Percentiles rank a stretch among this genome's conserved stretches.
phyloP scores from a whole-genome alignment of 352 stramenopile genomes.

The Phytopythium ostracodes region DNA sequence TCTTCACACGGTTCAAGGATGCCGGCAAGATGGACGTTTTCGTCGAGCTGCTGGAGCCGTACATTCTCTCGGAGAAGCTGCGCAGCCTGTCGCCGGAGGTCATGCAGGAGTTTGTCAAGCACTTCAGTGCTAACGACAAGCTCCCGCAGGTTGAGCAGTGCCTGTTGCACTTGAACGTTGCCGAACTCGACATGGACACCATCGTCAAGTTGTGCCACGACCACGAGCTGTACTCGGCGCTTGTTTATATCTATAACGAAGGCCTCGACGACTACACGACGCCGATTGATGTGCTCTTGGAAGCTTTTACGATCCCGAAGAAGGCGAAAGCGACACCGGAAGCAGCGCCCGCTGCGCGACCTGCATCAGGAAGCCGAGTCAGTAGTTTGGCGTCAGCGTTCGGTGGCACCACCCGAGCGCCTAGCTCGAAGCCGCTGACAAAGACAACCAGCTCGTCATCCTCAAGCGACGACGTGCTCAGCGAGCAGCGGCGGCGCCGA shows the following conservation, averaged over 20 bases:
- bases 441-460: conserved; percentile 4
- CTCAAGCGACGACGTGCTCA: conserved; percentile 40
- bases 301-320: conserved; percentile 60
- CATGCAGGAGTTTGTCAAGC: conserved; percentile 92
- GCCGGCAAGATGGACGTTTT: conserved; percentile 85
- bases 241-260: conserved; percentile 95
- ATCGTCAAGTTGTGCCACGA: conserved; percentile 91
- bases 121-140: conserved; percentile 88
- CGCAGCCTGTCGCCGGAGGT: conserved; percentile 88
- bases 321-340: conserved; percentile 21
- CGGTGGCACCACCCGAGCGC: conserved; percentile 37
- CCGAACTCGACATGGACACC: conserved; percentile 92
- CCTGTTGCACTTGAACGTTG: conserved; percentile 92
- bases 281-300: conserved; percentile 88
- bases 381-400: conserved; percentile 65
- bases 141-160: conserved; percentile 90
- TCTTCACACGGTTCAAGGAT: conserved; percentile 86
- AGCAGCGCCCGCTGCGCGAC: conserved; percentile 11
- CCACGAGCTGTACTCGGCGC: conserved; percentile 91
- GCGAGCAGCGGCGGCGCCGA: conserved; percentile 48
- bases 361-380: conserved; percentile 39
- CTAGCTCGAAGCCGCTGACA: conserved; percentile 18
- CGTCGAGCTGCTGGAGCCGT: conserved; percentile 92
- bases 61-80: conserved; percentile 93
- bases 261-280: conserved; percentile 91